Percentiles rank a stretch among this genome's conserved stretches.
phyloP scores from a whole-genome alignment of 164 flowering plant genomes.

The Macadamia integrifolia region DNA sequence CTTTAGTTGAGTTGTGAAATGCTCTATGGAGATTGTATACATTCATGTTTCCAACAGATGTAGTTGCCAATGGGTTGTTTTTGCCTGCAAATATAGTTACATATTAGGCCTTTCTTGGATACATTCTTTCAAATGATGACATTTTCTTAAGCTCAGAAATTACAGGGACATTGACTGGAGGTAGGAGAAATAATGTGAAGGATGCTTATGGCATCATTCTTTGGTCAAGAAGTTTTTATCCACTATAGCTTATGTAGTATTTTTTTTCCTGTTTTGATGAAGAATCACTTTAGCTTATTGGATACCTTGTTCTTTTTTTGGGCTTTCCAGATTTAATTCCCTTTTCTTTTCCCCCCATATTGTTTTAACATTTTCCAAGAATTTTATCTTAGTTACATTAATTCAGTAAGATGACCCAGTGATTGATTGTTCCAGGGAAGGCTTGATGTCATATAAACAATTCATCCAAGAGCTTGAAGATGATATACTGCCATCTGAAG shows the following conservation, averaged over 20 bases:
- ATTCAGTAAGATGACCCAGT: background rate
- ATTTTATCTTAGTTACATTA: background rate
- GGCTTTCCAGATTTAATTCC: background rate
- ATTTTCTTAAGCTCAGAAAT: background rate
- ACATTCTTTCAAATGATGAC: background rate
- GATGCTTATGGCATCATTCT: too few species aligned
- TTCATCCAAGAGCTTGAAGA: constrained; percentile 99
- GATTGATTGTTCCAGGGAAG: constrained; percentile 58
- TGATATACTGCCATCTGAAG: constrained; percentile 96
- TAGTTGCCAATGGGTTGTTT: too few species aligned
- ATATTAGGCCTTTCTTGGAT: too few species aligned
- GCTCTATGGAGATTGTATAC: too few species aligned
- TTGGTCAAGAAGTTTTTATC: too few species aligned
- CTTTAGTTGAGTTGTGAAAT: too few species aligned
- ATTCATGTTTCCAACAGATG: too few species aligned
- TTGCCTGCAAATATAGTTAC: too few species aligned
- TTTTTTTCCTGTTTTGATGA: background rate
- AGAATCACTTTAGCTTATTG: too few species aligned
- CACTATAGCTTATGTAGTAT: background rate
- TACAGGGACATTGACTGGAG: too few species aligned
- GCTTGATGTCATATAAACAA: constrained; percentile 97
- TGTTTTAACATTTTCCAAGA: background rate
- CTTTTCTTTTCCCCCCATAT: background rate
- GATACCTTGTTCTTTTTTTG: too few species aligned
- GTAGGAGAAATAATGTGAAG: too few species aligned